Evolutionary conservation across 2,329 filamentous ascomycete species (phyloP).

Genomic region (Trichoderma sp.): DNA sequence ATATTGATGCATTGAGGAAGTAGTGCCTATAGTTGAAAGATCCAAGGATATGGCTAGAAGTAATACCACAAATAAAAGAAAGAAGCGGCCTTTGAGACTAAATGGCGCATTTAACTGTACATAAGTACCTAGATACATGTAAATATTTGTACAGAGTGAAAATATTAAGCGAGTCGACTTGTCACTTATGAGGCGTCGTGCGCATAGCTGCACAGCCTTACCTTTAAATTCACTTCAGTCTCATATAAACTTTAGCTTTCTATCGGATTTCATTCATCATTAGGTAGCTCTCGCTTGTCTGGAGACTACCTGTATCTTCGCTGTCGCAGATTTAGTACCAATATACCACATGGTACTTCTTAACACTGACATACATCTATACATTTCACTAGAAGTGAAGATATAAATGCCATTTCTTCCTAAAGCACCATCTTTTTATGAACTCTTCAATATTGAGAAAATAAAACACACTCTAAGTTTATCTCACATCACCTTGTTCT

Average conservation of each 20-base stretch:
- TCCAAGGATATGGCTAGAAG: background rate
- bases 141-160: background rate
- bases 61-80: background rate
- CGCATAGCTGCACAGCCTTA: background rate
- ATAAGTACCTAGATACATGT: too few relatives aligned
- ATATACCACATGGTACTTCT: background rate
- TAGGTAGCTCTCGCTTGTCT: background rate
- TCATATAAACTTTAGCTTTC: background rate
- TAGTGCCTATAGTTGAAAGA: background rate
- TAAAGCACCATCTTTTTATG: background rate
- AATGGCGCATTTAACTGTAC: background rate
- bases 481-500: background rate
- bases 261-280: background rate
- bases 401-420: background rate
- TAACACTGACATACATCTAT: background rate
- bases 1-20: slow-evolving; percentile 1
- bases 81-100: background rate
- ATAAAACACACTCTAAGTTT: background rate
- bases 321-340: background rate
- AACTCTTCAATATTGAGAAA: background rate
- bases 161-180: background rate
- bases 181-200: slow-evolving; percentile 4
- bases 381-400: background rate
- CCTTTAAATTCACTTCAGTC: background rate
- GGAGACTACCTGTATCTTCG: background rate